Evolutionary conservation across 257 asterid genomes (phyloP), one percentile per base, ranked within the genome.

Genomic region (Solanum boliviense): DNA sequence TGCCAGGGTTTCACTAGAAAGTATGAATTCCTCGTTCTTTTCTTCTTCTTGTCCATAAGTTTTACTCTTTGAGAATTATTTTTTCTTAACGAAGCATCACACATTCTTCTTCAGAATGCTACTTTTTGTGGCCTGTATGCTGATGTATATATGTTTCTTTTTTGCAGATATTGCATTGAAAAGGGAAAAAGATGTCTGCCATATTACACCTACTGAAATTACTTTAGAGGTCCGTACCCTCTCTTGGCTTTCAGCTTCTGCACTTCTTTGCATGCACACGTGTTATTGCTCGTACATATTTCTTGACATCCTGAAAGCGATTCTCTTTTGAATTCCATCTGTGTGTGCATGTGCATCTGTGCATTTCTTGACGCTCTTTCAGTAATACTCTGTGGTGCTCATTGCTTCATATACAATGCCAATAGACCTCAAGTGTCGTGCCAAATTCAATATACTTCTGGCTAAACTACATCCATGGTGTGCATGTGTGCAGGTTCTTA

Each of bases 1-100:
- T 86, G 95, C 92, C 31, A 92, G 92, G 89, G 98, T 96, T 70
- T 93, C 95, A 86, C 92, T 97, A 25, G 94, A 94, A 92, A 91
- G 98, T 97, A 93, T 21, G 97, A 34, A 48, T 76, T 87, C 13
- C 67, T 81, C 29, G 1, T 25, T n/a, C 56, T 41, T 20, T 60
- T 81, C 10, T 32, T 7, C 36, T 76, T 23, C 20, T 35, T 18
- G 25, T 20, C 81, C 67, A 34, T 32, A 68, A 23, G 1, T 72
- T 12, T 5, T 41, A 39, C 68, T 7, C 15, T 71, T 21, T 7
- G 9, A 23, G 75, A 60, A 71, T 29, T 23, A 29, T 7, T n/a
- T 46, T 13, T 73, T 86, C 29, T 52, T 1, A 52, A 82, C 29
- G 12, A 82, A 82, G 20, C 41, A 48, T 29, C 20, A 48, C 44